Evolutionary conservation across 2,329 filamentous ascomycete species (phyloP).

Genomic region (Cytospora paraplurivora): DNA sequence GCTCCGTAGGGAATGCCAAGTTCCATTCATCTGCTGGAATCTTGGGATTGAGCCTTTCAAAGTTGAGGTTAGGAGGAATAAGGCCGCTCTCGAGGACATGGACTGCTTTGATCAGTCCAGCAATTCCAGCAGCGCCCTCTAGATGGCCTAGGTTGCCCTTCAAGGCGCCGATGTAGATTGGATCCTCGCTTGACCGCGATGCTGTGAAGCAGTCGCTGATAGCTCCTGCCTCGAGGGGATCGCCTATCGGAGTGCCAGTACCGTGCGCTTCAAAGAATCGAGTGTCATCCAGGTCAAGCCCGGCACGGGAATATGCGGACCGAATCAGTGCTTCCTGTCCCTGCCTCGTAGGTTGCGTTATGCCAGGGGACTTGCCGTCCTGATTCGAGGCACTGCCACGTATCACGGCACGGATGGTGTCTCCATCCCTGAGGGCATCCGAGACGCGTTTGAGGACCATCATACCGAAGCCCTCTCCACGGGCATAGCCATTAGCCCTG

Average conservation of each 20-base stretch:
- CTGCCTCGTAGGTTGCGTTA: conserved; percentile 43
- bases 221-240: conserved; percentile 54
- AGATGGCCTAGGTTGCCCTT: conserved; percentile 62
- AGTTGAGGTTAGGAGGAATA: conserved; percentile 53
- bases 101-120: conserved; percentile 52
- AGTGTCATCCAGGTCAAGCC: conserved; percentile 47
- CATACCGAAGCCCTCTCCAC: conserved; percentile 54
- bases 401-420: conserved; percentile 44
- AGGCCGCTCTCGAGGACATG: conserved; percentile 50
- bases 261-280: conserved; percentile 14
- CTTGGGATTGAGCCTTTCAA: conserved; percentile 48
- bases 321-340: conserved; percentile 54
- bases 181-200: conserved; percentile 32
- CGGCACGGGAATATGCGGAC: conserved; percentile 47
- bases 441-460: conserved; percentile 54
- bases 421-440: conserved; percentile 46
- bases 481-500: conserved; percentile 50
- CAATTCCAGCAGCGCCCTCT: conserved; percentile 57
- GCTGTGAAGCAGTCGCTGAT: conserved; percentile 37
- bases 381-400: conserved; percentile 37
- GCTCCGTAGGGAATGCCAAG: too few species aligned
- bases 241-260: conserved; percentile 21
- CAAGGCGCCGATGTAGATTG: conserved; percentile 51
- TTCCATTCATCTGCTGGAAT: too few species aligned
- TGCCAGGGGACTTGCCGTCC: conserved; percentile 36